Conservation (phyloP, 257 asterid genomes). For the Verbena officinalis region DNA sequence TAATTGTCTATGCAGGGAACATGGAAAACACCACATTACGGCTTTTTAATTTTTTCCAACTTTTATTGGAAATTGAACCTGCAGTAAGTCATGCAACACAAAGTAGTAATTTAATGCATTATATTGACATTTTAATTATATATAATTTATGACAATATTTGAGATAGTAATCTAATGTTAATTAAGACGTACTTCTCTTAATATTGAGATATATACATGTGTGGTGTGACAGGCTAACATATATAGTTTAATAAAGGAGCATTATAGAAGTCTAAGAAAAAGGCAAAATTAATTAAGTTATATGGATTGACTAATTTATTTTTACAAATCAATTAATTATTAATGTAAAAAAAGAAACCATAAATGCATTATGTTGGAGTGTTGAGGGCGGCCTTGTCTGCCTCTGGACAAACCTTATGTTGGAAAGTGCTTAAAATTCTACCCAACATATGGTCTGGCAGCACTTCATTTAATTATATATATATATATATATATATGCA, state of each 20-base stretch:
- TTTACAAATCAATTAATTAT: constrained; percentile 14
- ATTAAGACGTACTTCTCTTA: too few species aligned
- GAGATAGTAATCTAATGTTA: too few species aligned
- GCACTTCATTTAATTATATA: constrained; percentile 36
- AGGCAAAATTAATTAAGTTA: constrained; percentile 28
- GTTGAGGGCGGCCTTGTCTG: constrained; percentile 47
- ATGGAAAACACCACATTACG: constrained; percentile 33
- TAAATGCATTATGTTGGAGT: constrained; percentile 19
- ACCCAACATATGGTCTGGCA: constrained; percentile 40
- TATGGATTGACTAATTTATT: constrained; percentile 33
- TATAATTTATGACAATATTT: too few species aligned
- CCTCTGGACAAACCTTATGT: constrained; percentile 40
- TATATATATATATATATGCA: neutral
- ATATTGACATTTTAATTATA: too few species aligned
- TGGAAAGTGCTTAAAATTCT: constrained; percentile 23
- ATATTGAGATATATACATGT: too few species aligned
- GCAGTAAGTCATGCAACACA: constrained; percentile 6
- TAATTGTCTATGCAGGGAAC: constrained; percentile 4
- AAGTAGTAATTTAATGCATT: too few species aligned
- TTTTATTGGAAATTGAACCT: constrained; percentile 30
- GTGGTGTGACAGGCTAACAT: too few species aligned
- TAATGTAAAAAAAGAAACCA: neutral
- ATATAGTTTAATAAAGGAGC: constrained; percentile 20
- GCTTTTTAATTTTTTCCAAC: neutral
- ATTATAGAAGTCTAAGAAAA: constrained; percentile 15